Evolutionary conservation across 176 grass and related monocot genomes (phyloP), one percentile per base, ranked within the genome.

Genomic region (Oryza glumipatula): DNA sequence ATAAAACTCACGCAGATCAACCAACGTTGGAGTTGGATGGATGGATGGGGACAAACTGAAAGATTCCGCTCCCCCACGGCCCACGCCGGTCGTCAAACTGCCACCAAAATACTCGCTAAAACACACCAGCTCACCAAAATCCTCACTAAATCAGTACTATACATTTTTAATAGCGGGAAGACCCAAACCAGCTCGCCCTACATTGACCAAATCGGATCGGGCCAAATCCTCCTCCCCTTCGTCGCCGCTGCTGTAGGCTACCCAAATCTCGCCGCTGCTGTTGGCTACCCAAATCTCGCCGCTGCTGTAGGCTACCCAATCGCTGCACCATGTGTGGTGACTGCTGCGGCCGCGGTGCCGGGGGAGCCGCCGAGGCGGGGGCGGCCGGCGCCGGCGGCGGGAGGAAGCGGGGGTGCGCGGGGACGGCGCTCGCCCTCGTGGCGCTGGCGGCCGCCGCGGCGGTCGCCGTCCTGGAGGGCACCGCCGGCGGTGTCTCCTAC

Each of bases 391-490:
- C 11, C 9, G 48, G 7, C 9, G 43, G 21, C 1, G 24, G n/a
- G 13, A n/a, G 73, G 1, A 15, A 54, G 17, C 44, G 6, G 44
- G 44, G 72, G 35, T 86, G 87, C 84, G 77, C 65, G 76, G n/a
- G n/a, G 58, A 7, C 79, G 23, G 13, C 24, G 38, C 61, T 90
- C 84, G 28, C 88, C 73, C 33, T 88, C 49, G 30, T 87, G 87
- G 39, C 83, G 48, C 65, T 98, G 77, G 87, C 89, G 23, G 88
- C 81, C 60, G 48, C 91, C 60, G 87, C 88, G 46, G 76, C 71
- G 73, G 88, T 98, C 67, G 77, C 85, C 58, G 90, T 94, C 68
- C 91, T 95, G 33, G 96, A 98, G 83, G 75, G 74, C 78, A 86
- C 95, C 45, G 70, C 87, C 60, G 38, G 77, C 14, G 92, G 90